Base-by-base conservation (phyloP, 805 yeast species). In the Starmerella geochares region DNA sequence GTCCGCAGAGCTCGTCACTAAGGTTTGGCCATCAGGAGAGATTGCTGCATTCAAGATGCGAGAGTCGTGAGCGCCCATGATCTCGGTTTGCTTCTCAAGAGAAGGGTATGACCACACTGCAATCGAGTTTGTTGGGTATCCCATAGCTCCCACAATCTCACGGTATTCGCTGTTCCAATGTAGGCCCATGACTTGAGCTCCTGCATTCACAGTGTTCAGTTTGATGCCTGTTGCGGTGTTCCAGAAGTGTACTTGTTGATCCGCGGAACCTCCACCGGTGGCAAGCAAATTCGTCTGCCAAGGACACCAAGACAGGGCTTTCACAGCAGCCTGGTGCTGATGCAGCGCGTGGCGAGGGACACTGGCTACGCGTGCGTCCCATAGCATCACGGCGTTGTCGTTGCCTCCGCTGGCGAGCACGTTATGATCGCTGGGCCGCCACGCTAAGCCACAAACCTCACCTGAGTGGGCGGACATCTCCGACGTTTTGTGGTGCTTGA, bases 211-310 rank as follows among this genome's bases (percentile, higher is more conserved):
- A 9, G 92, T 76, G 57, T 87, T 86, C 31, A 85, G 78, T 53
- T 94, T 71, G 1, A 88, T 78, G 1, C 97, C 98, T 0, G 94
- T 85, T 17, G 85, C 77, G 3, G 96, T 79, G 66, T 92, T 92
- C 97, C 97, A 92, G 67, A 92, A 86, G 67, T 90, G 90, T 52
- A 90, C 84, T 42, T 81, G 77, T 62, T 80, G 82, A 67, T 92
- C 96, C 28, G 84, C 76, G 11, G 94, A 82, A 14, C 98, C 98
- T 47, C 98, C 98, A 6, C 97, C 98, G 3, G 96, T 83, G n/a
- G 96, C 96, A 47, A 90, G 71, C 48, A 88, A 67, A 53, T 83
- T 81, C 27, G 69, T 70, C 58, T 86, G 90, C 64, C 82, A 82
- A 1, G 97, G 97, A 62, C 94, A 83, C 96, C 96, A 90, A 8